Evolutionary conservation across 2,329 filamentous ascomycete species (phyloP), one percentile per base, ranked within the genome.

Genomic region (Didymella glomerata): DNA sequence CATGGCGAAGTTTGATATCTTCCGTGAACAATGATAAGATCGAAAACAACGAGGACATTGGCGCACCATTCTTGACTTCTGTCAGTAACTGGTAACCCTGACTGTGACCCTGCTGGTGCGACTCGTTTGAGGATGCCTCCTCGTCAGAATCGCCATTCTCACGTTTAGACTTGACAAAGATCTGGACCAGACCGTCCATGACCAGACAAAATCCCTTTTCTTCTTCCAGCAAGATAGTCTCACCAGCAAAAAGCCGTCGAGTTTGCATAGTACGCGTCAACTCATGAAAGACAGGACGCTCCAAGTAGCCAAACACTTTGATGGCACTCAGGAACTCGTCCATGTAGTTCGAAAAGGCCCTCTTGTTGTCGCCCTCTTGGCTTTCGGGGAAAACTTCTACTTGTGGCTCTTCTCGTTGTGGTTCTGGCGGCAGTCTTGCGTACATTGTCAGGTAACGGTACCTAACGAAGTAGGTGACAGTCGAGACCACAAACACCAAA

Each of bases 361-460:
- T 89, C 77, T 99, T 99, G 28, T 88, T 88, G 63, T 93, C 93
- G 48, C 90, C 90, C 67, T 97, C 94, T 70, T 96, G 92, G 3
- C 90, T 89, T 71, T 98, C 94, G 4, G 95, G 93, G 73, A 98
- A 98, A 13, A 99, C 83, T 71, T 98, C 96, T 74, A 99, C 87
- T 68, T 97, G 91, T 0, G 95, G 93, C 78, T 98, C 94, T 79
- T 98, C 97, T 66, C 95, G 88, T 76, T 97, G 94, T 2, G 95
- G 93, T 76, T 99, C 94, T 2, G 93, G 93, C 0, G 96, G 94
- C 16, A 99, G 83, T 63, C 93, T 89, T 53, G 93, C 90, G 80
- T 99, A 99, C 89, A 97, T 96, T 77, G 96, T 98, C 74, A 99
- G 84, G 77, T 96, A 96, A 61, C 95, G 90, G 78, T 99, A 99